Base-by-base conservation (phyloP, 1,284 basidiomycete species). In the Inonotus obliquus region DNA sequence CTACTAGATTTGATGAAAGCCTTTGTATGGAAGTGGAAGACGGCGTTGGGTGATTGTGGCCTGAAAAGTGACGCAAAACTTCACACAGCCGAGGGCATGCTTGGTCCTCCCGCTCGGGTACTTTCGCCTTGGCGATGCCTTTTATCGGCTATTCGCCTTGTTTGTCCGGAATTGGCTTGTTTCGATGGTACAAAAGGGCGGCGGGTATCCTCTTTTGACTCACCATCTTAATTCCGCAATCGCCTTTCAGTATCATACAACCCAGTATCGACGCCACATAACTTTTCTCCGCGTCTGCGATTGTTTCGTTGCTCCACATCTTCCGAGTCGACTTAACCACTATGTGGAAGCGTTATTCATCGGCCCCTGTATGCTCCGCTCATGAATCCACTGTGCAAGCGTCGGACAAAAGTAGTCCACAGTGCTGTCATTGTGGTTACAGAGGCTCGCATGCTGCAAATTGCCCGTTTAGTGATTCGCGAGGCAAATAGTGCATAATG, bases 401-500 rank as follows among this genome's bases (percentile, higher is more conserved):
- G n/a, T 53, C 58, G 53, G 67, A 69, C 70, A 68, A 68, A 63
- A 81, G 80, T 74, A 76, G 81, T 21, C 86, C 87, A 65, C 86
- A 89, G 71, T 89, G 87, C 76, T 87, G 85, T 78, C 86, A 88
- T 70, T 89, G 87, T 65, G 86, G 86, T 65, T 86, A 78, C 77
- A 83, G 86, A 67, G 86, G 86, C 49, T 70, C 75, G 57, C 87
- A 89, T 70, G 74, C 82, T 14, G 81, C 83, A 44, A 79, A 75
- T 69, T 89, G 86, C 77, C 86, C 87, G 35, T 89, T 89, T 35
- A 52, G 52, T n/a, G 21, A 39, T 29, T 9, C 44, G 21, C 84
- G 77, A 73, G 66, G 63, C 41, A 44, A 44, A 44, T 44, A 65
- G 65, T 29, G 37, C 27, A 27, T 25, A 14, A 32, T 4, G 17